Evolutionary conservation across 2,329 filamentous ascomycete species (phyloP), one percentile per base, ranked within the genome.

Genomic region (Xylaria polymorpha): DNA sequence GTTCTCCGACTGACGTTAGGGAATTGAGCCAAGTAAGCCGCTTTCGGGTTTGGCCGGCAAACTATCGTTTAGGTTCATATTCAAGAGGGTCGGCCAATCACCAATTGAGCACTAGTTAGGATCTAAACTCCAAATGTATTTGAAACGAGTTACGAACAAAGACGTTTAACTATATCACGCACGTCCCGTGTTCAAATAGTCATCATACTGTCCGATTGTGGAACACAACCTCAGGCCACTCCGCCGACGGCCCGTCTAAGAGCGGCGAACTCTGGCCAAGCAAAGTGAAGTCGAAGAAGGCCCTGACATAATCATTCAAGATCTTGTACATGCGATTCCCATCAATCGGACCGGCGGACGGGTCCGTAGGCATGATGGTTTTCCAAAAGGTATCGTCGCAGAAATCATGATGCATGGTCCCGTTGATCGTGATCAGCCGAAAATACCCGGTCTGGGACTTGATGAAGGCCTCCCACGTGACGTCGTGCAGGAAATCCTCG

Each of bases 301-400:
- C 55, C 51, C 15, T 59, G 15, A 68, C 64, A 5, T 70, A 65
- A 7, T 37, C 48, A 50, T 67, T 68, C 20, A 65, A 46, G 18
- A 72, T 65, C 5, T 41, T 32, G 10, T 62, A 48, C 41, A 64
- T 62, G 14, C 68, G 56, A 20, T 59, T 37, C 1, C 60, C 68
- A 37, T 72, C 61, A 29, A 71, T 67, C 5, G 43, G 25, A 10
- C n/a, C 69, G 4, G 64, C 29, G 72, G 66, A 58, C 68, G 72
- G 58, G 70, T 64, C 66, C 3, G 66, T 64, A 32, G 66, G 37
- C 44, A 66, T 60, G 3, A 69, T 22, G 1, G 60, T 67, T 46
- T 74, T 75, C 71, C 71, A 76, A 29, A 73, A 72, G 0, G 71
- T 58, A 2, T 62, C 25, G 29, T 74, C 71, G 15, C 57, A 70